These are phyloP conservation scores for Colletotrichum viniferum DNA, from an alignment of 2,329 filamentous ascomycete species.

Conservation along the genomic window DNA sequence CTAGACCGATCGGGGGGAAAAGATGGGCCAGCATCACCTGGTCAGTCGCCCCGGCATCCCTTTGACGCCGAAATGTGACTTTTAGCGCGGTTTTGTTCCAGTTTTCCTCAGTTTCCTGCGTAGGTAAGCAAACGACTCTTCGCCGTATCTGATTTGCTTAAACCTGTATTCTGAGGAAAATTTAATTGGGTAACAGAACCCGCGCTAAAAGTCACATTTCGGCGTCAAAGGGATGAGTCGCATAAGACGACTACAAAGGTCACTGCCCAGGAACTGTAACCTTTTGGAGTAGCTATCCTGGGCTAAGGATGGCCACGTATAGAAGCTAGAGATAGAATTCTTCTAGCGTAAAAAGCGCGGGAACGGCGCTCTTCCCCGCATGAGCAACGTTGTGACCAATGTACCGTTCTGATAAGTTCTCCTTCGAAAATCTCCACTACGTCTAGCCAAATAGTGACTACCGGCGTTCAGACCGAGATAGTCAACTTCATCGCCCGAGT, in stretches of 20 bases:
- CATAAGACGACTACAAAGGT: not conserved
- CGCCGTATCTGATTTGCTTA: too few species aligned
- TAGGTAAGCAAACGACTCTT: too few species aligned
- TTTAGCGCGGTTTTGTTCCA: too few species aligned
- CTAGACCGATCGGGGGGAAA: not conserved
- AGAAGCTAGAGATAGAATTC: not conserved
- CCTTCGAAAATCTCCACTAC: not conserved
- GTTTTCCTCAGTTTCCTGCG: too few species aligned
- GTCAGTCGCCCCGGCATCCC: not conserved
- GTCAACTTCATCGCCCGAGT: not conserved
- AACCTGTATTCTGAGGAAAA: too few species aligned
- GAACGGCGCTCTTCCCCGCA: not conserved
- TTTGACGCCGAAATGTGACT: too few species aligned
- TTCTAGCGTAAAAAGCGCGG: not conserved
- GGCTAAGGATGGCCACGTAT: not conserved
- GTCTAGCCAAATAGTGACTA: not conserved
- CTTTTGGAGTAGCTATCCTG: accelerated
- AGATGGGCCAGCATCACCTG: not conserved
- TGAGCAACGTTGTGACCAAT: not conserved
- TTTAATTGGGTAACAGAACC: too few species aligned
- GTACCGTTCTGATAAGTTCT: not conserved
- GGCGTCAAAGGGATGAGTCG: too few species aligned
- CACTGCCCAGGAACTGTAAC: not conserved
- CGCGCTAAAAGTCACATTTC: too few species aligned
- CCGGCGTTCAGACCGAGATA: not conserved